Evolutionary conservation across 805 yeast species (phyloP), one percentile per base, ranked within the genome.

Genomic region (Candida endomychidarum): DNA sequence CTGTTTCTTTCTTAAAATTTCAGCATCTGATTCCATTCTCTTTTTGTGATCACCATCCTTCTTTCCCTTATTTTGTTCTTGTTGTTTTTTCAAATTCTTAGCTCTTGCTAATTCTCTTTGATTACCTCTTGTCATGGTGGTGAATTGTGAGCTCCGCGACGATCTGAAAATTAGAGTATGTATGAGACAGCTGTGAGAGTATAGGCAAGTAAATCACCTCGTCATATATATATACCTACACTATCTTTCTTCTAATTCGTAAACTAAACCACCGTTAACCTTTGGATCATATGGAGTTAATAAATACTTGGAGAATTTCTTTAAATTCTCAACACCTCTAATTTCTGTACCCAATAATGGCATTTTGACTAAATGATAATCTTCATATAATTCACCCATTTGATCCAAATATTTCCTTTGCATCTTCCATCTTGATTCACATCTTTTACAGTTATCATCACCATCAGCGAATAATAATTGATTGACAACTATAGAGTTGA

Each of bases 321-420:
- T 82, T 63, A 93, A 75, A 57, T 89, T 87, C 40, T 83, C 85
- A 47, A 86, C 72, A 23, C 99, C 99, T 65, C 99, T 81, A 41
- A 93, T 93, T 68, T 93, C 99, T 49, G 85, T 80, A 34, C 96
- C 96, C 50, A 93, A 79, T 59, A 91, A 78, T 2, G 99, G 99
- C 81, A 93, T 85, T 68, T 88, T 89, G 23, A 93, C 93, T 53
- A 93, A 74, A 59, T 95, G 97, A 74, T 91, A 93, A 64, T 93
- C 99, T 65, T 93, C 99, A 58, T 93, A 93, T 44, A 93, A 74
- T 63, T 93, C 99, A 54, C 78, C 86, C 82, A 93, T 91, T 71
- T 93, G 98, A 58, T 85, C 95, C 55, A 90, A 73, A 60, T 93
- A 93, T 67, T 93, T 93, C 63, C 75, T 83, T 67, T 93, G 99